phyloP scores from a whole-genome alignment of 345 rosid genomes.

The Isatis tinctoria region DNA sequence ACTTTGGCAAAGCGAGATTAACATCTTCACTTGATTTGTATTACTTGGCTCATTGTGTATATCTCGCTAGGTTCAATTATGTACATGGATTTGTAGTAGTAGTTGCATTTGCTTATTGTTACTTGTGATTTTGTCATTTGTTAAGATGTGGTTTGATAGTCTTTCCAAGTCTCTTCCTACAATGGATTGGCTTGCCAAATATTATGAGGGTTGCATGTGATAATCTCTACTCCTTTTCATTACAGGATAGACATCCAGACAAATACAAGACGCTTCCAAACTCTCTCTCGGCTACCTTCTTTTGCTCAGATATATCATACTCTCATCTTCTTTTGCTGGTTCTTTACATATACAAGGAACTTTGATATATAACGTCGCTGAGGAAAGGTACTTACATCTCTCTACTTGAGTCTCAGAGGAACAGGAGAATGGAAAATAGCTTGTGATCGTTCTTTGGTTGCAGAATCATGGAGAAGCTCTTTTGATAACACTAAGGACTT shows the following conservation, averaged over 20 bases:
- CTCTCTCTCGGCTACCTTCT: conserved; percentile 61
- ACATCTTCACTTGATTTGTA: neutral
- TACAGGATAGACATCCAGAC: conserved; percentile 96
- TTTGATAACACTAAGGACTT: too few relatives aligned
- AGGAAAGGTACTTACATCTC: too few relatives aligned
- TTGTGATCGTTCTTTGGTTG: too few relatives aligned
- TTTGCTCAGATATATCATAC: neutral
- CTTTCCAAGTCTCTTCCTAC: neutral
- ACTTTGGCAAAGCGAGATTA: neutral
- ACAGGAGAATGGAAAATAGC: too few relatives aligned
- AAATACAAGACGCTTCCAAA: conserved; percentile 72
- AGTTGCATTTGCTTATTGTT: neutral
- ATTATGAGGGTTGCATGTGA: neutral
- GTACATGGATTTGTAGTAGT: neutral
- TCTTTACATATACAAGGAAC: neutral
- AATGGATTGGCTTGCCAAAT: neutral
- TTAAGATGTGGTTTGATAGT: neutral
- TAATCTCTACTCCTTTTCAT: neutral
- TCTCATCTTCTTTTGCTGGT: neutral
- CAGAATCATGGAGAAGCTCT: too few relatives aligned
- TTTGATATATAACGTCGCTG: too few relatives aligned
- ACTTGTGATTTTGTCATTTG: neutral
- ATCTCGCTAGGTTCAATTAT: neutral
- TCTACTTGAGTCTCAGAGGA: too few relatives aligned
- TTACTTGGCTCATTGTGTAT: neutral